Evolutionary conservation across 768 basidiomycete genomes (phyloP).

Genomic region (Tylopilus plumbeoviolaceoides): DNA sequence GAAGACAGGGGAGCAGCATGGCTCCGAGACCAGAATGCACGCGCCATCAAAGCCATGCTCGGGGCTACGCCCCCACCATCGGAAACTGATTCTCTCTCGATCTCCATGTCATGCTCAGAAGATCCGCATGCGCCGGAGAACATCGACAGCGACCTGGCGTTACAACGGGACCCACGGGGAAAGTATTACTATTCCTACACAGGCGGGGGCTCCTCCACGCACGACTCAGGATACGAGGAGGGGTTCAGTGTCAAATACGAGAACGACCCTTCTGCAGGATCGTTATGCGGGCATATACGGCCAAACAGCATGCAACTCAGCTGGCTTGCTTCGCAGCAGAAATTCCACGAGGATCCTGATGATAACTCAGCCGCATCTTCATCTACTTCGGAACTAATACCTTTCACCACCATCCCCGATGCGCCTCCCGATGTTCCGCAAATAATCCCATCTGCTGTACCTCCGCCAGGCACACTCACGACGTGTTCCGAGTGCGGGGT

Average conservation of each 20-base stretch:
- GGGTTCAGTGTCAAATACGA: conserved; percentile 36
- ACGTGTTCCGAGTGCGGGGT: conserved; percentile 81
- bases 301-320: conserved; percentile 64
- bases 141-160: conserved; percentile 57
- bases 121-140: conserved; percentile 36
- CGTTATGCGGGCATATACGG: conserved; percentile 38
- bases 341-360: conserved; percentile 17
- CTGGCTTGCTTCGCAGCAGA: conserved; percentile 59
- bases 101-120: conserved; percentile 30
- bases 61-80: conserved; percentile 57
- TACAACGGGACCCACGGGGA: conserved; percentile 64
- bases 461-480: conserved; percentile 62
- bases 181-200: conserved; percentile 77
- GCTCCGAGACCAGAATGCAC: conserved; percentile 77
- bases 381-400: conserved; percentile 15
- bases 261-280: conserved; percentile 23
- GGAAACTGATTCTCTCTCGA: conserved; percentile 47
- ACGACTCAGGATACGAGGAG: conserved; percentile 55
- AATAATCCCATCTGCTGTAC: conserved; percentile 42
- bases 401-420: conserved; percentile 28
- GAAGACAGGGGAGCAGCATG: conserved; percentile 73
- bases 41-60: conserved; percentile 57
- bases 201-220: conserved; percentile 43
- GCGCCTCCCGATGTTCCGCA: conserved; percentile 52
- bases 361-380: conserved; percentile 10